Evolutionary conservation across 495 filamentous ascomycete genomes (phyloP), one percentile per base, ranked within the genome.

Genomic region (Mytilinidion resinicola): DNA sequence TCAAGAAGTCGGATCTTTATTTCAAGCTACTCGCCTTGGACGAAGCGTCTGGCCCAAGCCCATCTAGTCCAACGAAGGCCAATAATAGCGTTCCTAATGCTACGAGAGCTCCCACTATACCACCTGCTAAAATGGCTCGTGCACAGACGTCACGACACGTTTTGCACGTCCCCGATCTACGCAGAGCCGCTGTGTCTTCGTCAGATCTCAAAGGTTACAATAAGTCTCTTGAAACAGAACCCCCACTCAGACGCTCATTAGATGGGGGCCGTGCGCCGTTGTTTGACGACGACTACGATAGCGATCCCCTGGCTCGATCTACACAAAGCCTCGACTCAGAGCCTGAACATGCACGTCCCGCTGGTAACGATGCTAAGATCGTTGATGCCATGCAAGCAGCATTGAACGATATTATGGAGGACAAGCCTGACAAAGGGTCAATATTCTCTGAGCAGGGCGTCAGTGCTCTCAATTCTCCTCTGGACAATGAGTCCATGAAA

Each of bases 21-120:
- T 97, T 90, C 78, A 97, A 99, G 65, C 96, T 89, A 62, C 77
- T 97, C 4, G 88, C 93, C 9, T 89, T 91, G 1, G 91, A 96
- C 61, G 90, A 96, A 65, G 81, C 82, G 20, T 81, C 87, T 0
- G 54, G 59, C 53, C 49, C 56, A 1, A 50, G 20, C 11, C 62
- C 53, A 14, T 30, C 25, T 3, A 65, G 54, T 38, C 55, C 58
- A 12, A 63, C 62, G 14, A 70, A 52, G n/a, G 64, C 50, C 9
- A 65, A 39, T 25, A 36, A 21, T 20, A 49, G 58, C 20, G 20
- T 51, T 8, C 59, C 55, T 55, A 51, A 53, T 5, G 55, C 51
- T 38, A 63, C 67, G 37, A 67, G 65, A 19, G 59, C 71, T 6
- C 64, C 67, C 38, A 62, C 64, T 43, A 56, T 34, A 52, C 56